Evolutionary conservation across 148 eudicot species (phyloP), one percentile per base, ranked within the genome.

Genomic region (Heliamphora exappendiculata): DNA sequence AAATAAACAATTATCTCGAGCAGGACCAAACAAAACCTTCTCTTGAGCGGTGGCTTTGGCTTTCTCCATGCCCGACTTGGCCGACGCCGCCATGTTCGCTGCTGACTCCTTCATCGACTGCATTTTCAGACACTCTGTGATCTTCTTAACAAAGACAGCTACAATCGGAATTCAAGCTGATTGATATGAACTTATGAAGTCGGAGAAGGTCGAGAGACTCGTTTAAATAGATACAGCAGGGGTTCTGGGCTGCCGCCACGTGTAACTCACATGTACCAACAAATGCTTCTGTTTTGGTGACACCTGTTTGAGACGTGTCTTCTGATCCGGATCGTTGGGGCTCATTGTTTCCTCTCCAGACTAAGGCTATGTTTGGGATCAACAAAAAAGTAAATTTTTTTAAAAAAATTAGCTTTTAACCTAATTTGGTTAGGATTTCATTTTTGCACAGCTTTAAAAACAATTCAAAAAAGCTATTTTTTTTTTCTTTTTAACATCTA

Each of bases 51-150:
- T 20, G 50, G 33, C 71, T 67, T 41, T 22, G 33, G 50, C 71
- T 50, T 67, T 67, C 50, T 67, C 50, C 33, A 41, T n/a, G 20
- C 33, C 71, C 50, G 71, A 67, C 24, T 67, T 67, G 71, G 71
- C 29, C 2, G 71, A 22, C 13, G 71, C 71, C 31, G 31, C 71
- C 49, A 22, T 31, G 50, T 67, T 22, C 0, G 71, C 24, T 41
- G 71, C 1, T 4, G 3, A 39, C 33, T 67, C 51, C 51, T 67
- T 67, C 14, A 1, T 24, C 16, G 11, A 12, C 5, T 67, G 71
- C 71, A 67, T 67, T 67, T 66, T 66, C 37, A 10, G 7, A 39
- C 53, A 49, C 5, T n/a, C n/a, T n/a, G n/a, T n/a, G n/a, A n/a
- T n/a, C n/a, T n/a, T n/a, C n/a, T n/a, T n/a, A n/a, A n/a, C n/a